Evolutionary conservation across 192 early-diverging fungal genomes (phyloP).

Genomic region (Mortierella hygrophila): DNA sequence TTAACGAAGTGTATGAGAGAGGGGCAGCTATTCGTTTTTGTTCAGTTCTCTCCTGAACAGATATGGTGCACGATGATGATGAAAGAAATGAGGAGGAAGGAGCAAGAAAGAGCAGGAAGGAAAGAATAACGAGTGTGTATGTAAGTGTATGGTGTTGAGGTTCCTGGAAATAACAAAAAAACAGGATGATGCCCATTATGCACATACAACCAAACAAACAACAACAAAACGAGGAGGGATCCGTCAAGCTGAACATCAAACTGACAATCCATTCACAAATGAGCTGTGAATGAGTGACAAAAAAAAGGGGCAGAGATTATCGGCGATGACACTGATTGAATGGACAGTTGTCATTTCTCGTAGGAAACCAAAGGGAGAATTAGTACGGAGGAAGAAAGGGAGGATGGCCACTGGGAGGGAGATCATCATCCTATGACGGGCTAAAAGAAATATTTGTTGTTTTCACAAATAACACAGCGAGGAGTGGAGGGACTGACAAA

Average conservation of each 20-base stretch:
- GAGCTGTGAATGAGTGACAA: not conserved
- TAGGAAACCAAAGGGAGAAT: not conserved
- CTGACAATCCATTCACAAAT: not conserved
- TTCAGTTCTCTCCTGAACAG: no score
- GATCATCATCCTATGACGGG: slow-evolving; percentile 2
- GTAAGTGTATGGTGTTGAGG: not conserved
- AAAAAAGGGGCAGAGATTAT: not conserved
- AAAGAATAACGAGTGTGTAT: not conserved
- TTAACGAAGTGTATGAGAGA: not conserved
- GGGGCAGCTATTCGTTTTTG: no score
- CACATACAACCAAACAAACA: not conserved
- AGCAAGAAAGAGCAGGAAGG: not conserved
- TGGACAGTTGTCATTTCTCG: not conserved
- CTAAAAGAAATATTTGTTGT: not conserved
- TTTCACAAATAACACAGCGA: not conserved
- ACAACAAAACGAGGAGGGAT: not conserved
- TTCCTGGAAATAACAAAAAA: not conserved
- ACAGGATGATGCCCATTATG: not conserved
- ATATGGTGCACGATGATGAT: not conserved
- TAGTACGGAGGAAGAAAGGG: not conserved
- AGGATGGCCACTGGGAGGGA: not conserved
- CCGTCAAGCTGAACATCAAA: not conserved
- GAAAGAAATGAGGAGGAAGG: not conserved
- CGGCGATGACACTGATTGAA: not conserved
- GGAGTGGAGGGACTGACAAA: not conserved